Percentiles rank a stretch among this genome's conserved stretches.
Conservation (phyloP, 306 rosid species). For the Cyclanthera cordifolia region DNA sequence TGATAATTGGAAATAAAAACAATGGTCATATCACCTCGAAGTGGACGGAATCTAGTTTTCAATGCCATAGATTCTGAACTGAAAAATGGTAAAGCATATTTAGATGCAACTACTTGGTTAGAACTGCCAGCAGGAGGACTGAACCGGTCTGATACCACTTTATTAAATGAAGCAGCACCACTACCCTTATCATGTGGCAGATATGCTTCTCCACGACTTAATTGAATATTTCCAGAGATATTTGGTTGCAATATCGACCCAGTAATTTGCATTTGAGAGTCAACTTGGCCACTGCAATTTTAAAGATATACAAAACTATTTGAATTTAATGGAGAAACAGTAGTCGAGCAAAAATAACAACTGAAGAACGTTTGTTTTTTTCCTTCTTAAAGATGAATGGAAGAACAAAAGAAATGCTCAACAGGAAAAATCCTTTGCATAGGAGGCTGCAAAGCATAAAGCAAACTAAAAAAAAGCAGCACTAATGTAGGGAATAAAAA, state of each 20-base stretch:
- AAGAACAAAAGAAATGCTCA: background rate
- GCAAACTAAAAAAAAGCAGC: background rate
- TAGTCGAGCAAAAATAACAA: background rate
- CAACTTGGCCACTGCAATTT: slow-evolving; percentile 77
- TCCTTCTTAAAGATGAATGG: background rate
- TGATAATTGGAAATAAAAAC: background rate
- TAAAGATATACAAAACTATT: background rate
- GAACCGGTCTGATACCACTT: slow-evolving; percentile 56
- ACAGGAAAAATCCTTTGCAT: background rate
- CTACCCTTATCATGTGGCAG: slow-evolving; percentile 86
- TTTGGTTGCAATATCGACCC: slow-evolving; percentile 87
- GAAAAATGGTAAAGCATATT: slow-evolving; percentile 75
- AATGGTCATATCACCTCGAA: slow-evolving; percentile 71
- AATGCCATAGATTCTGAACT: slow-evolving; percentile 47
- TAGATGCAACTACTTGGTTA: slow-evolving; percentile 55
- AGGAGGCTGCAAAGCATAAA: background rate
- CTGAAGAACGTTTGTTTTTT: background rate
- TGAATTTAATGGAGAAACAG: background rate
- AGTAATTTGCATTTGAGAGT: slow-evolving; percentile 84
- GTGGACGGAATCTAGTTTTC: slow-evolving; percentile 34
- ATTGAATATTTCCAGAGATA: slow-evolving; percentile 71
- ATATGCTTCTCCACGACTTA: slow-evolving; percentile 96
- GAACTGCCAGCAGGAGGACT: slow-evolving; percentile 45
- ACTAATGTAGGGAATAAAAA: background rate
- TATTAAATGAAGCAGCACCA: slow-evolving; percentile 46